phyloP scores from a whole-genome alignment of 495 filamentous ascomycete genomes.

The Neurospora intermedia region DNA sequence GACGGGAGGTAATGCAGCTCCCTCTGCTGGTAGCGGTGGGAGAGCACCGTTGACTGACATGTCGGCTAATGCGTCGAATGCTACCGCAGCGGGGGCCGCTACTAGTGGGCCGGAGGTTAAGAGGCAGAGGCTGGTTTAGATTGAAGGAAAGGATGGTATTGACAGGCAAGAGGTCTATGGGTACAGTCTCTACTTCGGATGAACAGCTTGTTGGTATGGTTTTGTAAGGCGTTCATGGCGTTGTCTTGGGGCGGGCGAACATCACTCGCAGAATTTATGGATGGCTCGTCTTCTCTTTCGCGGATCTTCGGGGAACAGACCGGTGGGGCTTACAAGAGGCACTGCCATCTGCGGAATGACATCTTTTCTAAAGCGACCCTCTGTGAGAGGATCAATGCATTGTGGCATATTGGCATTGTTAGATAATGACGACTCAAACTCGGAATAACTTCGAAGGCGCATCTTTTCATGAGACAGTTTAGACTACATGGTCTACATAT shows the following conservation, averaged over 20 bases:
- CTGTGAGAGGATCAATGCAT: too few species aligned
- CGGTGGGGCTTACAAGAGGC: too few species aligned
- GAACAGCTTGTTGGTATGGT: not conserved
- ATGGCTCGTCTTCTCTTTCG: too few species aligned
- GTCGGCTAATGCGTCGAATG: constrained; percentile 20
- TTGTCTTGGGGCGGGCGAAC: not conserved
- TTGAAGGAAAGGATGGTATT: not conserved
- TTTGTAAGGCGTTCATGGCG: not conserved
- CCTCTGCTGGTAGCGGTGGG: not conserved
- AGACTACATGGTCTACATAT: too few species aligned
- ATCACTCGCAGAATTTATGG: too few species aligned
- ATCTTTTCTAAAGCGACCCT: too few species aligned
- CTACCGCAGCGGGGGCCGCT: not conserved
- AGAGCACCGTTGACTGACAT: constrained; percentile 31
- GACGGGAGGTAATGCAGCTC: not conserved
- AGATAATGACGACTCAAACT: too few species aligned
- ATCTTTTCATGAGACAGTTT: too few species aligned
- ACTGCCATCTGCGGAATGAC: too few species aligned
- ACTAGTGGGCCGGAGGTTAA: constrained; percentile 25
- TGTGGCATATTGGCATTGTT: too few species aligned
- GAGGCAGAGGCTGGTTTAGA: constrained; percentile 29
- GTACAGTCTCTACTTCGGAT: not conserved
- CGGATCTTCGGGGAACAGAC: too few species aligned
- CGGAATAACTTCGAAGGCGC: too few species aligned
- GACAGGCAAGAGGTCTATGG: not conserved